phyloP scores from a whole-genome alignment of 1,139 yeast genomes.

The Eremothecium cymbalariae region DNA sequence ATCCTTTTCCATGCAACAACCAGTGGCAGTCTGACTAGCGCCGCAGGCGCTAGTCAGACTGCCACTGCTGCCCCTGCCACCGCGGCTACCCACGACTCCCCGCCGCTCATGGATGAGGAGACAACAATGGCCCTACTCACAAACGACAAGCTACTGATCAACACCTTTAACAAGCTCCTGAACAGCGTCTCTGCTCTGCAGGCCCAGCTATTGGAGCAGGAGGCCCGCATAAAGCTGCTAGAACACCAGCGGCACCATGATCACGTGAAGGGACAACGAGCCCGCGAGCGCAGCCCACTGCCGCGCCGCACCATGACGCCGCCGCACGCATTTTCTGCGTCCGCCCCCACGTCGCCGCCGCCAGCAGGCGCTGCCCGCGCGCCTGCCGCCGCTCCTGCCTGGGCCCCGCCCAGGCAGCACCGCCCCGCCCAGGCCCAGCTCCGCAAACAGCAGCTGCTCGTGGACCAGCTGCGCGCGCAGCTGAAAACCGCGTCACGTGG shows the following conservation, averaged over 20 bases:
- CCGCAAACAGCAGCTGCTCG: constrained; percentile 7
- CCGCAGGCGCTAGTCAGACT: neutral
- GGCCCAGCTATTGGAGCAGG: constrained; percentile 5
- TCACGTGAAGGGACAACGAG: neutral
- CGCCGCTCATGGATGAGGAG: constrained; percentile 2
- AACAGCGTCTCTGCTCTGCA: constrained; percentile 6
- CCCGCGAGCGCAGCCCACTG: neutral
- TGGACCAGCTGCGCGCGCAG: constrained; percentile 9
- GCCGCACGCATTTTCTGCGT: neutral
- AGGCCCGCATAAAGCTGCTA: constrained; percentile 2
- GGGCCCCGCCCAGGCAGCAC: constrained; percentile 5
- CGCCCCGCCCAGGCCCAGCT: constrained; percentile 8
- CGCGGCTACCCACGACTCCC: constrained; percentile 4
- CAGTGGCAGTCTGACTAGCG: too few relatives aligned
- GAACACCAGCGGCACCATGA: too few relatives aligned
- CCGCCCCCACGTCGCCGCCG: constrained; percentile 2
- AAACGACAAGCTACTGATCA: constrained; percentile 10
- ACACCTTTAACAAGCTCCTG: constrained; percentile 12
- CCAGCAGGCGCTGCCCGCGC: constrained; percentile 1
- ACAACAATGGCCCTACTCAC: constrained; percentile 2
- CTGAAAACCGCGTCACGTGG: constrained; percentile 6
- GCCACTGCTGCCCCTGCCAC: constrained; percentile 7
- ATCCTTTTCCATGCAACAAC: neutral
- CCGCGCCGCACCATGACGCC: constrained; percentile 3
- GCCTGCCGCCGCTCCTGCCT: constrained; percentile 5